These are phyloP conservation scores for Vaccinium macrocarpon DNA, from an alignment of 148 eudicot genomes.

Conservation along the genomic window DNA sequence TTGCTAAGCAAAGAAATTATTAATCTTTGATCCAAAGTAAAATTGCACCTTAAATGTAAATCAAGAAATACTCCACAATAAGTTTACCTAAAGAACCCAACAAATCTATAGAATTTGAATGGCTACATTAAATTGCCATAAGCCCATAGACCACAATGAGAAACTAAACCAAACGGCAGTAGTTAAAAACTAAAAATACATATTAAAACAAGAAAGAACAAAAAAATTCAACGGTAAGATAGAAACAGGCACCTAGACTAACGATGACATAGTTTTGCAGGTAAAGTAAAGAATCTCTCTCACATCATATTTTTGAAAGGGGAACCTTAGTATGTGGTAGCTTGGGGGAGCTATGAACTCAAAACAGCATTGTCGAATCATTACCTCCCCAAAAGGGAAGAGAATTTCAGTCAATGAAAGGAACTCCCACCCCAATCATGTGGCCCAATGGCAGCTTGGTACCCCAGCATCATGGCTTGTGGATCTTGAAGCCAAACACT, in stretches of 20 bases:
- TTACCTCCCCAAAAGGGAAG: neutral
- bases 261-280: constrained; percentile 8
- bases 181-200: neutral
- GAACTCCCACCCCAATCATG: neutral
- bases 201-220: neutral
- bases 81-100: neutral
- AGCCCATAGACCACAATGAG: neutral
- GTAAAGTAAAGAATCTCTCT: neutral
- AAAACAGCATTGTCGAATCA: constrained; percentile 1
- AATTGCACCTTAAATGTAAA: constrained; percentile 1
- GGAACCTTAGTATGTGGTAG: constrained; percentile 1
- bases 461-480: constrained; percentile 47
- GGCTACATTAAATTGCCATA: neutral
- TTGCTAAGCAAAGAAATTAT: too few relatives aligned
- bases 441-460: neutral
- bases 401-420: neutral
- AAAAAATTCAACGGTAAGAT: neutral
- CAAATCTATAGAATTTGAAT: neutral
- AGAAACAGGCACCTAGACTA: neutral
- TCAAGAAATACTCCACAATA: neutral
- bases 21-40: neutral
- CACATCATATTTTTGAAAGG: neutral
- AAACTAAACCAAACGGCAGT: neutral
- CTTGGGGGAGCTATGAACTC: constrained; percentile 2
- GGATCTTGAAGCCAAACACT: constrained; percentile 71